Percentiles rank a stretch among this genome's conserved stretches.
phyloP scores from a whole-genome alignment of 768 basidiomycete species.

The Exsudoporus frostii region DNA sequence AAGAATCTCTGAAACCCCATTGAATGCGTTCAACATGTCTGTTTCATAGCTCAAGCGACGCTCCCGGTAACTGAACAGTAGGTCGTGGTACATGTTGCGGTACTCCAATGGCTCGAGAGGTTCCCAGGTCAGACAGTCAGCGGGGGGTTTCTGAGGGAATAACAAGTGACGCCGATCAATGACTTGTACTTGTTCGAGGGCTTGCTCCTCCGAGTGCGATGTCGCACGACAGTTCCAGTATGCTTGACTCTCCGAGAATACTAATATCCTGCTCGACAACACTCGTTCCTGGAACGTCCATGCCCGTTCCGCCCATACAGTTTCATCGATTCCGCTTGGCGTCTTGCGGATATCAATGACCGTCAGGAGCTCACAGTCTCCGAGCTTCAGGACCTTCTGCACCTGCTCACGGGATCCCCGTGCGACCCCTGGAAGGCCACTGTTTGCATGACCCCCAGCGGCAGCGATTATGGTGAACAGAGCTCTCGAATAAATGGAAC shows the following conservation, averaged over 20 bases:
- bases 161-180: neutral
- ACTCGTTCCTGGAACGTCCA: constrained; percentile 22
- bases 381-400: constrained; percentile 9
- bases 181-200: constrained; percentile 1
- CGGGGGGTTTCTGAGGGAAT: neutral
- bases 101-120: neutral
- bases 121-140: neutral
- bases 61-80: constrained; percentile 8
- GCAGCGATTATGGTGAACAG: constrained; percentile 21
- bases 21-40: constrained; percentile 12
- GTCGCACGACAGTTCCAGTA: constrained; percentile 13
- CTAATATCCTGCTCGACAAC: constrained; percentile 9
- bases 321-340: neutral
- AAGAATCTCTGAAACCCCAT: constrained; percentile 11
- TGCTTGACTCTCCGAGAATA: constrained; percentile 17
- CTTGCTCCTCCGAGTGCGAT: constrained; percentile 10
- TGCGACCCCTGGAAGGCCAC: constrained; percentile 9
- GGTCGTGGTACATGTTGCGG: neutral
- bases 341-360: constrained; percentile 1
- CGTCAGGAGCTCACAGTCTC: constrained; percentile 3
- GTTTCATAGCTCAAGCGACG: constrained; percentile 9
- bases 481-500: constrained; percentile 13
- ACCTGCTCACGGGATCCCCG: neutral
- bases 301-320: constrained; percentile 9
- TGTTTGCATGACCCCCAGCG: constrained; percentile 5